Percentiles rank a stretch among this genome's conserved stretches.
Evolutionary conservation across 2,329 filamentous ascomycete genomes (phyloP).

Genomic region (Cadophora sp.): DNA sequence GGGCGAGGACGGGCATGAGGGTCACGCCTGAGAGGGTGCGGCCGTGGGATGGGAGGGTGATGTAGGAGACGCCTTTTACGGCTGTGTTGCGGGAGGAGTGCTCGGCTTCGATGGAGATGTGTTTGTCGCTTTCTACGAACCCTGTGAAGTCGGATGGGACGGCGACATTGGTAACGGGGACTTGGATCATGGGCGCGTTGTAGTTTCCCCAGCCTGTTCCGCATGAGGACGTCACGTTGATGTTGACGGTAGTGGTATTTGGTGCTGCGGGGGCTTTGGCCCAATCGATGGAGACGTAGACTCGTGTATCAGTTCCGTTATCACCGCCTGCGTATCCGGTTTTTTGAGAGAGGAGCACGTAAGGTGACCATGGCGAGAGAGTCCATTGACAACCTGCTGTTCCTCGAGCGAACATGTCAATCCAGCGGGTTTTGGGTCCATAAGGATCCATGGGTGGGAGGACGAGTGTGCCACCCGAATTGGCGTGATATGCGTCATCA

Average conservation of each 20-base stretch:
- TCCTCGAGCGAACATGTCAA: conserved; percentile 69
- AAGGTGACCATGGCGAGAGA: conserved; percentile 54
- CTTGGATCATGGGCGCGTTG: conserved; percentile 54
- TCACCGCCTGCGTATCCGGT: conserved; percentile 56
- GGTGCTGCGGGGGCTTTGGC: conserved; percentile 48
- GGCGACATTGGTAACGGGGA: conserved; percentile 59
- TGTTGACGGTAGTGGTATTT: conserved; percentile 54
- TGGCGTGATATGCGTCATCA: conserved; percentile 67
- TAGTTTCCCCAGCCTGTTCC: conserved; percentile 49
- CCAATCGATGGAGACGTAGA: conserved; percentile 65
- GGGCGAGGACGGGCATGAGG: conserved; percentile 57
- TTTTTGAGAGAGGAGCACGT: conserved; percentile 57
- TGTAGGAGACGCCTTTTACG: conserved; percentile 50
- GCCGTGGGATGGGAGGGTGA: conserved; percentile 60
- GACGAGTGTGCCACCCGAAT: conserved; percentile 58
- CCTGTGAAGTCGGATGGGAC: conserved; percentile 61
- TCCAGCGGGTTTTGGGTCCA: conserved; percentile 60
- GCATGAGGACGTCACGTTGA: conserved; percentile 59
- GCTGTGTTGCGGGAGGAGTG: conserved; percentile 54
- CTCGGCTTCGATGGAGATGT: conserved; percentile 60
- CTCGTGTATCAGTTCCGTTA: conserved; percentile 56
- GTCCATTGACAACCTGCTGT: conserved; percentile 57
- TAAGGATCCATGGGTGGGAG: conserved; percentile 65
- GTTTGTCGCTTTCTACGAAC: conserved; percentile 67
- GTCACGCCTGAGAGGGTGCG: conserved; percentile 65